Conservation (phyloP, 1,284 basidiomycete species). For the Xerocomus nothofagi region DNA sequence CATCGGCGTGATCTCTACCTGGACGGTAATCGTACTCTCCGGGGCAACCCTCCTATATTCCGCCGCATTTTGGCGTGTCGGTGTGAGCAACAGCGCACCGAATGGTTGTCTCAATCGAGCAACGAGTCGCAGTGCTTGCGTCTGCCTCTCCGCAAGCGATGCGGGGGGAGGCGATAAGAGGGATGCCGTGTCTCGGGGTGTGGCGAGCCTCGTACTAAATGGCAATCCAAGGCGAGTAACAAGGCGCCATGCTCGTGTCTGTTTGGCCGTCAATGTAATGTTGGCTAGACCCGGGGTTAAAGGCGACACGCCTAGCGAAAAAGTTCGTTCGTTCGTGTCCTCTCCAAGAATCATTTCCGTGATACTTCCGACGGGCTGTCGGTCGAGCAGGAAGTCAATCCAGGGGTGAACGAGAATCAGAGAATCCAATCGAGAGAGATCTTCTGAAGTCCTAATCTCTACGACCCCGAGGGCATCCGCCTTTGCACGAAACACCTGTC, state of each 20-base stretch:
- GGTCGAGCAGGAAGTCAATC: not conserved
- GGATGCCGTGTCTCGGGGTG: not conserved
- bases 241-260: not conserved
- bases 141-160: not conserved
- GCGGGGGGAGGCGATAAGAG: not conserved
- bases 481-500: not conserved
- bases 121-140: not conserved
- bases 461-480: not conserved
- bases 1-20: not conserved
- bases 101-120: not conserved
- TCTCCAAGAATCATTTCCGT: not conserved
- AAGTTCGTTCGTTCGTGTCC: not conserved
- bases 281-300: not conserved
- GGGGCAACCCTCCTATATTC: conserved; percentile 6
- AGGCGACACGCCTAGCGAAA: no score
- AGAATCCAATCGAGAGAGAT: not conserved
- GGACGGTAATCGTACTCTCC: conserved; percentile 2
- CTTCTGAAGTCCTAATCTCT: not conserved
- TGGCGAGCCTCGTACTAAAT: not conserved
- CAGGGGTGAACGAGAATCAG: not conserved
- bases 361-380: not conserved
- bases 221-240: not conserved
- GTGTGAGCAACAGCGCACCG: conserved; percentile 2
- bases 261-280: not conserved
- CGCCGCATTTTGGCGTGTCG: not conserved